Evolutionary conservation across 768 basidiomycete genomes (phyloP).

Genomic region (Lentinula aciculospora): DNA sequence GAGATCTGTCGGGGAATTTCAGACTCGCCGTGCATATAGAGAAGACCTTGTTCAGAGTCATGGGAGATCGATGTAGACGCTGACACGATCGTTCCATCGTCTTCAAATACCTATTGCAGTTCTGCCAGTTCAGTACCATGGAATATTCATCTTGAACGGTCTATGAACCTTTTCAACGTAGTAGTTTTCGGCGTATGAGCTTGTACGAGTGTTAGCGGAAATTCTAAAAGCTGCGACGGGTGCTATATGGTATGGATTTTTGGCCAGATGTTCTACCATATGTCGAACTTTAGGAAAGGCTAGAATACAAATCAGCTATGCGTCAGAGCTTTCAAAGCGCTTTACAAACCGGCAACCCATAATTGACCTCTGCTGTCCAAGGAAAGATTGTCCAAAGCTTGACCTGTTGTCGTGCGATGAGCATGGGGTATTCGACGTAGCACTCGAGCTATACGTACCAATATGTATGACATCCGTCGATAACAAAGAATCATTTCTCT

Average conservation of each 20-base stretch:
- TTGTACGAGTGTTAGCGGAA: slow-evolving; percentile 43
- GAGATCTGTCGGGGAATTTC: neutral
- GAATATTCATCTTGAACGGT: neutral
- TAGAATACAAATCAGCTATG: slow-evolving; percentile 13
- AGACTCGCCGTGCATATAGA: slow-evolving; percentile 56
- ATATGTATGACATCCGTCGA: slow-evolving; percentile 45
- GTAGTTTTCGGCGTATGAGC: slow-evolving; percentile 55
- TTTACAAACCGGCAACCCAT: slow-evolving; percentile 51
- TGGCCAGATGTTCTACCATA: slow-evolving; percentile 30
- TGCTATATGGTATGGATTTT: slow-evolving; percentile 36
- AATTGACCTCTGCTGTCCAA: slow-evolving; percentile 54
- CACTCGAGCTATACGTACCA: slow-evolving; percentile 35
- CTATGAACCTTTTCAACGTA: slow-evolving; percentile 48
- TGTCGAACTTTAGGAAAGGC: slow-evolving; percentile 37
- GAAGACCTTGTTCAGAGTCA: slow-evolving; percentile 38
- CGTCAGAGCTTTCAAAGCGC: neutral
- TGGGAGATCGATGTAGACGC: slow-evolving; percentile 53
- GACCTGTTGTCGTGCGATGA: slow-evolving; percentile 21
- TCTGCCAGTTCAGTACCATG: too few relatives aligned
- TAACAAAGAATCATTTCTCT: slow-evolving; percentile 52
- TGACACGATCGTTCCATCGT: slow-evolving; percentile 54
- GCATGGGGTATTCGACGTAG: neutral
- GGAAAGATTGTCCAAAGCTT: slow-evolving; percentile 57
- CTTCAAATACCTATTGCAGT: slow-evolving; percentile 54
- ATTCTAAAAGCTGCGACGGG: slow-evolving; percentile 43